Conservation (phyloP, 2,329 filamentous ascomycete species). For the Uncinocarpus reesii region DNA sequence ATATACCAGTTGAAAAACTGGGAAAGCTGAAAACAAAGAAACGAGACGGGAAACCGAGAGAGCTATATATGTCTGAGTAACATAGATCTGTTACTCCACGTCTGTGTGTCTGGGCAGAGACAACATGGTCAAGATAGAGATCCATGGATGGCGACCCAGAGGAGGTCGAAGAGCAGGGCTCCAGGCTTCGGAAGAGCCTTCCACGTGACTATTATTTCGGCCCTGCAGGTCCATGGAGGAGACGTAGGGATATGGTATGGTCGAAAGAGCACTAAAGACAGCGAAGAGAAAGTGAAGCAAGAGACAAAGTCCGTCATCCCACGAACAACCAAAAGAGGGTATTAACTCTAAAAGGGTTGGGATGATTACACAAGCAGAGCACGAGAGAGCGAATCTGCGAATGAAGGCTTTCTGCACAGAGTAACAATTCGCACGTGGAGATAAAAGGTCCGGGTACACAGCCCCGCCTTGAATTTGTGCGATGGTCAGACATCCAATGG, state of each 20-base stretch:
- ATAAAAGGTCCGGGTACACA: slow-evolving; percentile 9
- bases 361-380: slow-evolving; percentile 10
- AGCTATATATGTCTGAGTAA: slow-evolving; percentile 13
- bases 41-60: background rate
- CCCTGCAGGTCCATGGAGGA: background rate
- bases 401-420: slow-evolving; percentile 8
- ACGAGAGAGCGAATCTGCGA: slow-evolving; percentile 11
- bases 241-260: too few relatives aligned
- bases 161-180: slow-evolving; percentile 6
- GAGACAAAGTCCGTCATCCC: slow-evolving; percentile 3
- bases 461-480: slow-evolving; percentile 11
- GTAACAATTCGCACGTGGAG: slow-evolving; percentile 11
- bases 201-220: slow-evolving; percentile 7
- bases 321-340: background rate
- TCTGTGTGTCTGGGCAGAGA: slow-evolving; percentile 10
- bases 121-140: slow-evolving; percentile 4
- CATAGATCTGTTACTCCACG: slow-evolving; percentile 11
- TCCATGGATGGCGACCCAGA: slow-evolving; percentile 1
- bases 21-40: slow-evolving; percentile 9
- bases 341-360: slow-evolving; percentile 2
- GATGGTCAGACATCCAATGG: slow-evolving; percentile 10
- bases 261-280: background rate
- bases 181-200: slow-evolving; percentile 1
- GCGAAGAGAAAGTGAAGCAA: slow-evolving; percentile 11
- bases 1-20: slow-evolving; percentile 9